Evolutionary conservation across 2,329 filamentous ascomycete species (phyloP), one percentile per base, ranked within the genome.

Genomic region (Pseudocercospora pini-densiflorae): DNA sequence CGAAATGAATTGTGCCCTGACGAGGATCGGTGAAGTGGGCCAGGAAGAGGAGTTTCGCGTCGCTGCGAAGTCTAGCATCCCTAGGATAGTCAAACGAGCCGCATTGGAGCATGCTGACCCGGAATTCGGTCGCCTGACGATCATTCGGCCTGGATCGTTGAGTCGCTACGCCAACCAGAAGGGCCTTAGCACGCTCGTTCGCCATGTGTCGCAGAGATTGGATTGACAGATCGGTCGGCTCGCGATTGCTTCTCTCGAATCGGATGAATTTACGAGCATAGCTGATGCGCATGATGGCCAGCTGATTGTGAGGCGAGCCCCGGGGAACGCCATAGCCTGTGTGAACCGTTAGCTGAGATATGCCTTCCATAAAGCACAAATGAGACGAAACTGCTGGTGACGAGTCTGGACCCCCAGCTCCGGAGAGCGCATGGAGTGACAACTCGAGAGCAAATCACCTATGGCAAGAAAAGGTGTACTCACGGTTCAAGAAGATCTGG

Each of bases 21-120:
- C 75, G 65, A 73, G 74, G 64, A 83, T 86, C 73, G 23, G 71
- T 70, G 58, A 77, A 79, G 63, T 84, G 80, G 1, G 78, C 71
- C 4, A 79, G 74, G 67, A 84, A 86, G 5, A 77, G 73, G 9
- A 81, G 76, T 16, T 70, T 63, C 2, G 63, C 33, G 8, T 54
- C 59, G 27, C 47, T 63, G 10, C 55, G 59, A 8, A 59, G 59
- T 24, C 47, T 36, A 10, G 80, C 71, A 1, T 72, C 68, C 3
- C 72, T 63, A 31, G 76, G 67, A 65, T 82, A 84, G 45, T 75
- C 75, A 81, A 82, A 85, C 1, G 79, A 70, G 4, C 85, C 83
- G 65, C 80, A 83, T 10, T 76, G 78, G 9, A 83, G 71, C 23
- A 68, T 74, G 21, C 72, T 68, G 27, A 76, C 74, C 14, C 71